These are phyloP conservation scores for Coprinopsis cinerea DNA, from an alignment of 768 basidiomycete species.

Conservation along the genomic window DNA sequence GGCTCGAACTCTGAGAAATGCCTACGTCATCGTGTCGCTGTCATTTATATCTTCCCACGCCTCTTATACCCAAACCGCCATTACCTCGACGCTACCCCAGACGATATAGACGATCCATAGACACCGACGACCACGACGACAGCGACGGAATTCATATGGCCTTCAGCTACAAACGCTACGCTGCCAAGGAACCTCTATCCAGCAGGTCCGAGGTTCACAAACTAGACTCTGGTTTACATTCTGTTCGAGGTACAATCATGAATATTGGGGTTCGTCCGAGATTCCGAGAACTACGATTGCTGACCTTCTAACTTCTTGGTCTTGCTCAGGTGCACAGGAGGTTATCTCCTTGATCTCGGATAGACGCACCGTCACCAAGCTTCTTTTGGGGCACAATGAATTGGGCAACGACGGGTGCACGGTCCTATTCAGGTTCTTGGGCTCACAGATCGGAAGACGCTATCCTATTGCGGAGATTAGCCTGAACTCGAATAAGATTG, in stretches of 20 bases:
- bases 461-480: conserved; percentile 49
- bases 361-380: conserved; percentile 43
- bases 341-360: conserved; percentile 42
- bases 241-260: conserved; percentile 6
- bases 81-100: too few relatives aligned
- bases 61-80: neutral
- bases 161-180: neutral
- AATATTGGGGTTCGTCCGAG: conserved; percentile 6
- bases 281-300: neutral
- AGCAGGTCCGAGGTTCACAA: conserved; percentile 1
- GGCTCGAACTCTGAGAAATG: neutral
- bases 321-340: conserved; percentile 39
- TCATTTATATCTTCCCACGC: neutral
- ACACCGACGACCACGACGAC: neutral
- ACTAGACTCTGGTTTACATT: conserved; percentile 5
- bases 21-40: neutral
- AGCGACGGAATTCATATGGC: neutral
- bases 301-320: conserved; percentile 1
- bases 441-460: conserved; percentile 39
- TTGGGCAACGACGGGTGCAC: conserved; percentile 55
- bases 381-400: conserved; percentile 50
- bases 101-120: too few relatives aligned
- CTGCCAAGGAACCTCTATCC: neutral
- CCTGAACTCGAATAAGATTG: conserved; percentile 52
- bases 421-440: conserved; percentile 48